Evolutionary conservation across 192 early-diverging fungal genomes (phyloP).

Genomic region (Linnemannia exigua): DNA sequence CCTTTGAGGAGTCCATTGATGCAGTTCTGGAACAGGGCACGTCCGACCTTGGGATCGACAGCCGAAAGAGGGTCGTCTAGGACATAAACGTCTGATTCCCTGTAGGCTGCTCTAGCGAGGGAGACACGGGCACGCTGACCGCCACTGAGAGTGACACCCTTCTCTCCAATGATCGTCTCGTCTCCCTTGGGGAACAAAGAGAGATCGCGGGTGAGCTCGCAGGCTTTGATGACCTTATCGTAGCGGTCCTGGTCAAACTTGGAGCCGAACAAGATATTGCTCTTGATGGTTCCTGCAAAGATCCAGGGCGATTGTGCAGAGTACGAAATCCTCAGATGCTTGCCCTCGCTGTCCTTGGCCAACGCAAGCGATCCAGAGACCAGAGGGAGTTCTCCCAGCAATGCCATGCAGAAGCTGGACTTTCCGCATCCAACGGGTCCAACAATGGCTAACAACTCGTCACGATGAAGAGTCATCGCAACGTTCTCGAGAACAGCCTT

Average conservation of each 20-base stretch:
- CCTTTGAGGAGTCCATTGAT: slow-evolving; percentile 63
- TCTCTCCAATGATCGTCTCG: slow-evolving; percentile 73
- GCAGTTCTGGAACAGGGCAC: slow-evolving; percentile 69
- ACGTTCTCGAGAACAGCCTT: slow-evolving; percentile 54
- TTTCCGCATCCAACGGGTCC: slow-evolving; percentile 64
- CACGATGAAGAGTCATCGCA: slow-evolving; percentile 36
- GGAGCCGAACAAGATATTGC: slow-evolving; percentile 79
- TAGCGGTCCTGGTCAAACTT: slow-evolving; percentile 67
- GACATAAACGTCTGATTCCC: slow-evolving; percentile 73
- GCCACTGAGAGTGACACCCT: slow-evolving; percentile 74
- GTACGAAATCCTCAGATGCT: slow-evolving; percentile 62
- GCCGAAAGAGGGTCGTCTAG: slow-evolving; percentile 84
- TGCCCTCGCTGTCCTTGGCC: slow-evolving; percentile 17
- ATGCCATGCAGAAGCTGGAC: slow-evolving; percentile 62
- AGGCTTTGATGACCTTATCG: slow-evolving; percentile 67
- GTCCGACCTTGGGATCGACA: slow-evolving; percentile 75
- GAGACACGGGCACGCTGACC: slow-evolving; percentile 77
- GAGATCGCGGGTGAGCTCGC: slow-evolving; percentile 68
- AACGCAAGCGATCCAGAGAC: slow-evolving; percentile 58
- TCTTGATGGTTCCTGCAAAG: slow-evolving; percentile 73
- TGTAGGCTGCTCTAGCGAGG: slow-evolving; percentile 77
- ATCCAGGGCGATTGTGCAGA: slow-evolving; percentile 79
- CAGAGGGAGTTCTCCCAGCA: slow-evolving; percentile 58
- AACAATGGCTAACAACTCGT: slow-evolving; percentile 57
- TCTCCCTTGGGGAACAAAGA: slow-evolving; percentile 71